Evolutionary conservation across 108 stramenopile species (phyloP).

Genomic region (Tribonema minus): DNA sequence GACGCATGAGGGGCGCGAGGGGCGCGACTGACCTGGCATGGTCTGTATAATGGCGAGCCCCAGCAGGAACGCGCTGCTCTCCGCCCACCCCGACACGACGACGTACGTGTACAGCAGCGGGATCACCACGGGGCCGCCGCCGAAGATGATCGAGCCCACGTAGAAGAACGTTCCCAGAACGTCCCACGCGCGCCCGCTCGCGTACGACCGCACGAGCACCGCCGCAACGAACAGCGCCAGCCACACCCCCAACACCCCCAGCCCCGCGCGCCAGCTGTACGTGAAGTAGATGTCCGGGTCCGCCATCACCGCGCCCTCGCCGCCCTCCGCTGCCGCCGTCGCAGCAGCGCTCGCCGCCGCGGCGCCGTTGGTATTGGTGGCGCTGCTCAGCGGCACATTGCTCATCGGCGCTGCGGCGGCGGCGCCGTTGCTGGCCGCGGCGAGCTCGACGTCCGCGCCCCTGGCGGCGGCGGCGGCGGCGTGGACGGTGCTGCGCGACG

Average conservation of each 20-base stretch:
- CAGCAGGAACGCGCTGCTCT: neutral
- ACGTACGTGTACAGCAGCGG: neutral
- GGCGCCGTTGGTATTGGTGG: too few relatives aligned
- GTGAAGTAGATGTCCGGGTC: too few relatives aligned
- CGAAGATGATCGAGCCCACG: neutral
- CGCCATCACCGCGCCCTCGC: too few relatives aligned
- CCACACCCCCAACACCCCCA: neutral
- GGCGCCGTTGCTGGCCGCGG: too few relatives aligned
- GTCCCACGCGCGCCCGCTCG: neutral
- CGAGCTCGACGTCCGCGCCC: too few relatives aligned
- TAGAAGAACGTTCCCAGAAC: neutral
- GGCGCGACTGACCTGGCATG: neutral
- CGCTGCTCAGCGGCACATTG: too few relatives aligned
- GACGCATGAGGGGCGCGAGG: too few relatives aligned
- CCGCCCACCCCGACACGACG: neutral
- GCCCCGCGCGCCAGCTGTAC: neutral
- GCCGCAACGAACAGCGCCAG: neutral
- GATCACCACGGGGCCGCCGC: neutral
- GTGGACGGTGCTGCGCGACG: too few relatives aligned
- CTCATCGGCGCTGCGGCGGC: too few relatives aligned
- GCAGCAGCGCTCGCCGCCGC: too few relatives aligned
- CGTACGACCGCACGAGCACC: neutral
- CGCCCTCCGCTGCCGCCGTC: too few relatives aligned
- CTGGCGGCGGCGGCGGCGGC: too few relatives aligned
- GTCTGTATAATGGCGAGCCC: neutral